Base-by-base conservation (phyloP, 2,329 filamentous ascomycete species). In the Pseudogymnoascus sp. region DNA sequence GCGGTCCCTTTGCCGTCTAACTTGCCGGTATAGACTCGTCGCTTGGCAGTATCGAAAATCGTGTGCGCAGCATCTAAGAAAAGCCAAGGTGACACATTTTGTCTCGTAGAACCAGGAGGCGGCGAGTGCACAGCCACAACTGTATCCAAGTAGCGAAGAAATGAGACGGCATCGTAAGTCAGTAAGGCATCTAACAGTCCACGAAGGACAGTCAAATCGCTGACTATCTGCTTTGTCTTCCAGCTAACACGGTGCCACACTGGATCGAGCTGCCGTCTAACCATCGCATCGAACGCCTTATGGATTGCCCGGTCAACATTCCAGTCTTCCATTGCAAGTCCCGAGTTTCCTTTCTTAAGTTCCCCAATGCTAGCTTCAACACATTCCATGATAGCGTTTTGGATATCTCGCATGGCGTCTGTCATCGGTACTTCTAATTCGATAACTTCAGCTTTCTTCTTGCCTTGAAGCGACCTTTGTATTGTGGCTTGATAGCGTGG, bases 201-300 rank as follows among this genome's bases (percentile, higher is more conserved):
- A 62, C 93, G 84, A 37, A 99, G 79, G 16, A 96, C 86, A 0
- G 87, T 88, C 67, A 99, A 74, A 71, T 97, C 94, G 68, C 87
- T 88, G 61, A 96, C 93, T 67, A 99, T 96, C 74, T 97, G 92
- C 69, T 89, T 90, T 2, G 93, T 97, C 74, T 94, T 91, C 81
- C 90, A 96, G 72, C 89, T 97, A 59, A 96, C 90, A 60, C 94
- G 85, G 76, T 99, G 94, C 94, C 94, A 99, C 62, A 97, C 92
- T 4, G 93, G 92, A 70, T 97, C 92, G 16, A 99, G 78, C 73
- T 99, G 94, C 62, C 92, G 83, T 64, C 93, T 83, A 58, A 99
- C 86, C 61, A 92, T 88, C 63, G 89, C 79, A 72, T 97, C 94
- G 72, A 99, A 99, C 69, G 91, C 96, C 70, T 88, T 90, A 66